Base-by-base conservation (phyloP, 1,284 basidiomycete species). In the Peniophora sp. region DNA sequence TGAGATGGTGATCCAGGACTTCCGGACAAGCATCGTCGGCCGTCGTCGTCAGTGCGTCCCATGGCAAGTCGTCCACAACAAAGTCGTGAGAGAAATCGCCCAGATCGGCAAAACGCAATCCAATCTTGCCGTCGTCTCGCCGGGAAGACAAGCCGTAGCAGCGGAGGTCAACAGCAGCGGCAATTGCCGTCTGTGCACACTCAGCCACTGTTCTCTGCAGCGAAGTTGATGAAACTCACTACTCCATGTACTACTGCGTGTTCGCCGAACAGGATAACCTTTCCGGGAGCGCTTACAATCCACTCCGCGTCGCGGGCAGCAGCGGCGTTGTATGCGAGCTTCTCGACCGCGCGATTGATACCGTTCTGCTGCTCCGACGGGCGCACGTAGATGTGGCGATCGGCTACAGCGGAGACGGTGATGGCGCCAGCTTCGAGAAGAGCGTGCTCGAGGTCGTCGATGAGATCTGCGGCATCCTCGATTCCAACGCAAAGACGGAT, bases 161-260 rank as follows among this genome's bases (percentile, higher is more conserved):
- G 48, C 97, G 88, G 53, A 99, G 82, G 65, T 96, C 92, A 27
- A 99, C 89, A 10, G 93, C 87, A 22, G 93, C 95, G 10, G 96
- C 97, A 47, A 99, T 82, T 3, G 97, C 97, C 52, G 94, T 97
- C 84, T 94, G 57, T 32, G 27, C 11, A n/a, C 44, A 24, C 20
- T 42, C 37, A 27, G 54, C 53, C n/a, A 51, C 46, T 36, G 17
- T 47, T 10, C 24, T 44, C n/a, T 24, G 17, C 45, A 32, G 12
- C 17, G 37, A 27, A 20, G 37, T 24, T 41, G 37, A 37, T 3
- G 51, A 54, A 23, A 81, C 89, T 76, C 65, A 92, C 91, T 50
- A 95, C 89, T 51, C 97, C 97, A 65, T 99, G 90, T 20, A 99
- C 97, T 49, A 99, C 97, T 15, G 97, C 97, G 69, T 99, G 97